Percentiles rank a stretch among this genome's conserved stretches.
Evolutionary conservation across 83 land plant genomes (phyloP).

Genomic region (Isoetes engelmannii): DNA sequence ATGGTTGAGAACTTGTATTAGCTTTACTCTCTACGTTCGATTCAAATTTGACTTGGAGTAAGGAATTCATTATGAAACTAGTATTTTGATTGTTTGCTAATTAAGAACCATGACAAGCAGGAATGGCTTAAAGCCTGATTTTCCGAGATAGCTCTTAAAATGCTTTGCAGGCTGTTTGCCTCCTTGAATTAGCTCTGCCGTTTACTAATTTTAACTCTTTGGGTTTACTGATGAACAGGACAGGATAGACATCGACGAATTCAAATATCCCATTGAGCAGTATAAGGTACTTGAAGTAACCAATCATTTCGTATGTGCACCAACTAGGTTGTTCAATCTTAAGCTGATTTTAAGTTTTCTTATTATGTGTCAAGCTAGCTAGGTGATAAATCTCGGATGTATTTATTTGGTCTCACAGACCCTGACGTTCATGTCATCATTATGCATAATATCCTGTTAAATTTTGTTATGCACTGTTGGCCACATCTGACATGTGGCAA

Average conservation of each 20-base stretch:
- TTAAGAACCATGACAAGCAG: slow-evolving; percentile 8
- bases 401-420: too few relatives aligned
- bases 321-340: too few relatives aligned
- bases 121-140: neutral
- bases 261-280: slow-evolving; percentile 67
- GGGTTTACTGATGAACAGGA: slow-evolving; percentile 37
- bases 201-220: neutral
- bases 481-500: too few relatives aligned
- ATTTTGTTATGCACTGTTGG: too few relatives aligned
- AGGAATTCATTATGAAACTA: slow-evolving; percentile 1
- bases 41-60: neutral
- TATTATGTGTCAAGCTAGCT: too few relatives aligned
- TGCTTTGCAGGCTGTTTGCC: neutral
- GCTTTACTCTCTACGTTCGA: too few relatives aligned
- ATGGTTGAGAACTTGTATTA: too few relatives aligned
- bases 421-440: too few relatives aligned
- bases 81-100: neutral
- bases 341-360: too few relatives aligned
- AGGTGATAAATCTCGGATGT: too few relatives aligned
- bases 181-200: neutral
- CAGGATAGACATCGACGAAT: slow-evolving; percentile 67
- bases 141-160: neutral
- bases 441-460: too few relatives aligned
- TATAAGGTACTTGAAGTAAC: slow-evolving; percentile 48
- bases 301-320: neutral